Percentiles rank a stretch among this genome's conserved stretches.
Conservation (phyloP, 2,329 filamentous ascomycete genomes). For the Penicillium corylophilum region DNA sequence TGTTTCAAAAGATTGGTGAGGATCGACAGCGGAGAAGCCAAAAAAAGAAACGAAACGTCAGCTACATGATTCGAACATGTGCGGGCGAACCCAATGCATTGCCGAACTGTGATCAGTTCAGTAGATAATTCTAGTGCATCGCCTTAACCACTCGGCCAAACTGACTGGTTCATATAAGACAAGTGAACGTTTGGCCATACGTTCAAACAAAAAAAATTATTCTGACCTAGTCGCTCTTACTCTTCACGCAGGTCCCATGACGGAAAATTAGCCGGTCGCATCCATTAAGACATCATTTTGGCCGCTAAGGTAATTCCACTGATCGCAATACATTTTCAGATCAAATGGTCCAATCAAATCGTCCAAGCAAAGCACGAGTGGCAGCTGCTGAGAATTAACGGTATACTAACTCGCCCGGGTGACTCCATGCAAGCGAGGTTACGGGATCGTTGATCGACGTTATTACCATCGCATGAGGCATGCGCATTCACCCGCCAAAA, state of each 20-base stretch:
- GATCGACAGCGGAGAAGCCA: background rate
- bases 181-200: too few relatives aligned
- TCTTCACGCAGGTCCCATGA: too few relatives aligned
- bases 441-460: constrained; percentile 1
- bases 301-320: too few relatives aligned
- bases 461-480: background rate
- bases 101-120: background rate
- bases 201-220: too few relatives aligned
- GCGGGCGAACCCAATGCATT: background rate
- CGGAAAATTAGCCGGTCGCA: too few relatives aligned
- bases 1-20: too few relatives aligned
- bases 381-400: background rate
- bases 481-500: background rate
- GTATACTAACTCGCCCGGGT: background rate
- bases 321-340: too few relatives aligned
- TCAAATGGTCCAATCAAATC: constrained; percentile 1
- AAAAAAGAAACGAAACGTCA: background rate
- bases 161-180: background rate
- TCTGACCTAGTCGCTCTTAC: too few relatives aligned
- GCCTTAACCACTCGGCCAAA: background rate
- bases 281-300: too few relatives aligned
- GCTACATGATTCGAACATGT: background rate
- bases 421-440: constrained; percentile 1
- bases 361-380: background rate
- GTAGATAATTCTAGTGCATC: background rate